A percentile compares a stretch with the other conserved stretches of the same genome.
Conservation (phyloP, 441 rosid species). For the Gossypium schwendimanii region DNA sequence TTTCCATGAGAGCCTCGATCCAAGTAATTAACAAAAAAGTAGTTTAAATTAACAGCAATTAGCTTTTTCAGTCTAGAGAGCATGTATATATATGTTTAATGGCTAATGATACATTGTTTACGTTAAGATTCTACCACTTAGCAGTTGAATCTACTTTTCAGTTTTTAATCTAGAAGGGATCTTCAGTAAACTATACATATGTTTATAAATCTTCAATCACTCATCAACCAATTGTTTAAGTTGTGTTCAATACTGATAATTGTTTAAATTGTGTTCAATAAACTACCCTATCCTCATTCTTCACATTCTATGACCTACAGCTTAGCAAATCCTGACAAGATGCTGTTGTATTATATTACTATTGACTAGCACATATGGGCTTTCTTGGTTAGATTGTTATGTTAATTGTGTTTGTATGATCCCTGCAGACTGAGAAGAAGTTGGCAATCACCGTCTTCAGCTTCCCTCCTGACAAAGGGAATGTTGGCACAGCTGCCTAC, state of each 20-base stretch:
- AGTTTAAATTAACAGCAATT: neutral
- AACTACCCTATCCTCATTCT: neutral
- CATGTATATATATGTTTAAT: neutral
- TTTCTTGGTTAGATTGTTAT: slow-evolving; percentile 10
- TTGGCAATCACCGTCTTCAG: slow-evolving; percentile 95
- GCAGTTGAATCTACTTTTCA: neutral
- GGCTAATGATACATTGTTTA: neutral
- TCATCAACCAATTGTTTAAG: neutral
- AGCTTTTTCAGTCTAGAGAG: neutral
- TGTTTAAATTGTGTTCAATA: neutral
- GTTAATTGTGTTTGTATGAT: slow-evolving; percentile 8
- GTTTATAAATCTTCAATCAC: neutral
- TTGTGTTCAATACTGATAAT: neutral
- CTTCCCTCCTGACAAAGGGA: slow-evolving; percentile 98
- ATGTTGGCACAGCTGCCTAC: slow-evolving; percentile 92
- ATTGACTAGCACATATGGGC: neutral
- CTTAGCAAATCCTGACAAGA: slow-evolving; percentile 7
- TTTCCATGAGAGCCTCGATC: neutral
- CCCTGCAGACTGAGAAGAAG: slow-evolving; percentile 76
- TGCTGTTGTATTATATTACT: neutral
- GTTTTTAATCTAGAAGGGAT: neutral
- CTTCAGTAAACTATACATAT: neutral
- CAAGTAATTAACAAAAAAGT: neutral
- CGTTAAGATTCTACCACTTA: neutral
- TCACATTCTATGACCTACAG: neutral